Base-by-base conservation (phyloP, 306 rosid genomes). In the Mimosa bimucronata region DNA sequence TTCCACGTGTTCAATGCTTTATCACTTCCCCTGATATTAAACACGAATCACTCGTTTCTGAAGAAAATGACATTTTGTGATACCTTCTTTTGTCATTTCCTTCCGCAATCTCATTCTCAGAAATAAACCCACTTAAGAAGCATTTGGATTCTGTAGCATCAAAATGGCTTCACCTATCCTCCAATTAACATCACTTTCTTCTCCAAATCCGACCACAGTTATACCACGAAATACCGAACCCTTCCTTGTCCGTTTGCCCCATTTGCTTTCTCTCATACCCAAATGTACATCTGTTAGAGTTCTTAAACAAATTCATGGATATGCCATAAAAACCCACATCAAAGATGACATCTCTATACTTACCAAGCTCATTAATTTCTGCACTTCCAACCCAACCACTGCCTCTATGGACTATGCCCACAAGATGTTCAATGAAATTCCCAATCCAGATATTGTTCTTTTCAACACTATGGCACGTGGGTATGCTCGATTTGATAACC, bases 381-480 rank as follows among this genome's bases (percentile, higher is more conserved):
- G 98, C 79, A 83, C 93, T 0, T 68, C 66, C 0, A 88, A 44
- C 21, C 88, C 93, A 0, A 85, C 90, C 0, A 10, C n/a, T 0
- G 19, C 78, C 72, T 85, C 90, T 70, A 85, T 91, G 91, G 92
- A 82, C 21, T 71, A 91, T 44, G 98, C 97, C 60, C 89, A 81
- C 84, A 81, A 48, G 3, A 53, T 90, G 83, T 90, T 94, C 77
- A 87, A 88, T 15, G 86, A 76, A 90, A 88, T 90, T 89, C 79
- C 92, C 23, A 89, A 86, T 73, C 97, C 90, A 25, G 90, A 88
- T 66, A 84, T 90, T 48, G 78, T 88, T 58, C 76, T 85, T 46
- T 91, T 94, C 83, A 94, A 94, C 89, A 75, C 85, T 37, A 73
- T 94, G 87, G 91, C 91, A 14, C 92, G 97, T 5, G 97, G 98